A percentile compares a stretch with the other conserved stretches of the same genome.
phyloP scores from a whole-genome alignment of 2,329 filamentous ascomycete species.

The Cytospora leucostoma region DNA sequence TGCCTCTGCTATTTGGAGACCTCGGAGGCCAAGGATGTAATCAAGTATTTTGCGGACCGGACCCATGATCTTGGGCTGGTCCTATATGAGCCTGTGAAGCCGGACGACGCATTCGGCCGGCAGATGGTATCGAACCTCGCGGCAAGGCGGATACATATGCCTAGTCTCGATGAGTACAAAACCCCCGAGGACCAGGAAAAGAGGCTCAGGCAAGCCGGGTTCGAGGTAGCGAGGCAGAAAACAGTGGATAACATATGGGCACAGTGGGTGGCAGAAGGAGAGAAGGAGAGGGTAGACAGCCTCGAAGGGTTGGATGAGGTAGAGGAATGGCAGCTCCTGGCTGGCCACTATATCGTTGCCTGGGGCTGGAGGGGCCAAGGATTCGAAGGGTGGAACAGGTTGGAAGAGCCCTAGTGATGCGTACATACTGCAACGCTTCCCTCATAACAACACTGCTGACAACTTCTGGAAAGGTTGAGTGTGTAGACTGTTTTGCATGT shows the following conservation, averaged over 20 bases:
- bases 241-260: slow-evolving; percentile 68
- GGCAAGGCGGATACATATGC: slow-evolving; percentile 77
- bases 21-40: slow-evolving; percentile 61
- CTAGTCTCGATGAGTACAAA: slow-evolving; percentile 74
- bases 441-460: background rate
- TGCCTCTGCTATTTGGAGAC: slow-evolving; percentile 86
- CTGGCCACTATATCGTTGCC: slow-evolving; percentile 83
- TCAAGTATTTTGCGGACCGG: slow-evolving; percentile 63
- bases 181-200: slow-evolving; percentile 67
- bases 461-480: background rate
- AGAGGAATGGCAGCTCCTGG: slow-evolving; percentile 88
- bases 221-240: slow-evolving; percentile 48
- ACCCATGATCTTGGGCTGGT: slow-evolving; percentile 59
- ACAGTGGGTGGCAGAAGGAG: slow-evolving; percentile 66
- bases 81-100: slow-evolving; percentile 86
- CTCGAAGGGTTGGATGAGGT: slow-evolving; percentile 92
- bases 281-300: slow-evolving; percentile 76
- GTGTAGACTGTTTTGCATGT: background rate
- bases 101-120: slow-evolving; percentile 81
- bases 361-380: slow-evolving; percentile 76
- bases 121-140: slow-evolving; percentile 93
- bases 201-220: slow-evolving; percentile 67
- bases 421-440: background rate
- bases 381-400: slow-evolving; percentile 33
- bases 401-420: background rate